Evolutionary conservation across 495 filamentous ascomycete genomes (phyloP), one percentile per base, ranked within the genome.

Genomic region (Sporormia fimetaria): DNA sequence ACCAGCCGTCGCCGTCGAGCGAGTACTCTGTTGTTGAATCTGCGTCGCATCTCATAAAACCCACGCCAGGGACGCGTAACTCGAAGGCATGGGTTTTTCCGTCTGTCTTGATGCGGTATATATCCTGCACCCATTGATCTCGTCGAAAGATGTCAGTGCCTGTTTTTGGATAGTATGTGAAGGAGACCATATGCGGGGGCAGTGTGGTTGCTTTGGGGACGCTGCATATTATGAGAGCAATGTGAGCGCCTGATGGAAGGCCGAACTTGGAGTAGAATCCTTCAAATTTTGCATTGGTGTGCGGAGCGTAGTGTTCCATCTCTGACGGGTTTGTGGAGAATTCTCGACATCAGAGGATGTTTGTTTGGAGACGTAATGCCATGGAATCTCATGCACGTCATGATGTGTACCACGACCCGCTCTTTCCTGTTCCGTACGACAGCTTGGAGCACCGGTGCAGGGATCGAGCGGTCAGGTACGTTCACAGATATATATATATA

Each of bases 221-320:
- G 12, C 38, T 49, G 43, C 58, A 62, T 14, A 62, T 55, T 35
- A 62, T 57, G 25, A 61, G 21, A 11, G 55, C 51, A n/a, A 65
- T 27, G 16, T 57, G 51, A 4, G 54, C 55, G 32, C 61, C 57
- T 3, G 60, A 61, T 23, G 61, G 52, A 1, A 69, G 59, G 18
- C 49, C 39, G 40, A 69, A 66, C 27, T 65, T 65, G 18, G 61
- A 63, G 52, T 68, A 67, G 51, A 59, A 68, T 10, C 65, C 67
- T 44, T 70, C 67, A 43, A 69, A 68, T n/a, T 44, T 49, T 9
- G 61, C 44, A 10, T 16, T 26, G 1, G 42, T 31, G 41, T 70
- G 67, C 3, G 65, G 65, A 12, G 54, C 51, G 23, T 49, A 62
- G 38, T 64, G 54, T 42, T 55, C 39, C 52, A 55, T 57, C 15